Percentiles rank a stretch among this genome's conserved stretches.
Evolutionary conservation across 441 rosid species (phyloP).

Genomic region (Pelargonium hybrid): DNA sequence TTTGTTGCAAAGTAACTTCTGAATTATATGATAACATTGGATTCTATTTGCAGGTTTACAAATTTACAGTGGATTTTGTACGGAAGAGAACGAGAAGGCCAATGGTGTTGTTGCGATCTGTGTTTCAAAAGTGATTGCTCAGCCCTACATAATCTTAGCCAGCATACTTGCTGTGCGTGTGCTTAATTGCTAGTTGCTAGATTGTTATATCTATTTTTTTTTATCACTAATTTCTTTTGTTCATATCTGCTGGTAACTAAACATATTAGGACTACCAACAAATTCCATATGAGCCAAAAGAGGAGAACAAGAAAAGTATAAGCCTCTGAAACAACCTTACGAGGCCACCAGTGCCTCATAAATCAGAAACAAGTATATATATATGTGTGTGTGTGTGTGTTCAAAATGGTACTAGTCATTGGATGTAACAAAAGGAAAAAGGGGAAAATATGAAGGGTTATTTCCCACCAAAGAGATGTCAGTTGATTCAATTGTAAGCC

Average conservation of each 20-base stretch:
- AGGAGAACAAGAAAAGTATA: no score
- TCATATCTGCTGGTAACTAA: background rate
- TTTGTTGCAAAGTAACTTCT: background rate
- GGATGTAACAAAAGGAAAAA: no score
- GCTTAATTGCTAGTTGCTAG: background rate
- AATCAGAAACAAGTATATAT: no score
- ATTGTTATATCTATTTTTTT: background rate
- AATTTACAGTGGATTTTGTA: constrained; percentile 32
- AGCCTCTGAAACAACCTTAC: no score
- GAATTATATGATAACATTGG: background rate
- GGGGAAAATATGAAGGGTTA: no score
- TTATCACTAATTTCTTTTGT: no score
- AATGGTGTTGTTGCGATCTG: constrained; percentile 43
- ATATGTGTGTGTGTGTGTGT: no score
- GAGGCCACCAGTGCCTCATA: no score
- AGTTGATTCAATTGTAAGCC: background rate
- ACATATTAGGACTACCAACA: no score
- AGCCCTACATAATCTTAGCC: constrained; percentile 39
- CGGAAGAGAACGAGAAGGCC: constrained; percentile 36
- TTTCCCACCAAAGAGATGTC: background rate
- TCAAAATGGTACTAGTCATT: no score
- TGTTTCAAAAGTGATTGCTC: constrained; percentile 33
- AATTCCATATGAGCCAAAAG: no score
- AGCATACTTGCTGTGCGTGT: constrained; percentile 45
- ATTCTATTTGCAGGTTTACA: constrained; percentile 28